Conservation (phyloP, 805 yeast genomes). For the Saccharomycopsis microspora region DNA sequence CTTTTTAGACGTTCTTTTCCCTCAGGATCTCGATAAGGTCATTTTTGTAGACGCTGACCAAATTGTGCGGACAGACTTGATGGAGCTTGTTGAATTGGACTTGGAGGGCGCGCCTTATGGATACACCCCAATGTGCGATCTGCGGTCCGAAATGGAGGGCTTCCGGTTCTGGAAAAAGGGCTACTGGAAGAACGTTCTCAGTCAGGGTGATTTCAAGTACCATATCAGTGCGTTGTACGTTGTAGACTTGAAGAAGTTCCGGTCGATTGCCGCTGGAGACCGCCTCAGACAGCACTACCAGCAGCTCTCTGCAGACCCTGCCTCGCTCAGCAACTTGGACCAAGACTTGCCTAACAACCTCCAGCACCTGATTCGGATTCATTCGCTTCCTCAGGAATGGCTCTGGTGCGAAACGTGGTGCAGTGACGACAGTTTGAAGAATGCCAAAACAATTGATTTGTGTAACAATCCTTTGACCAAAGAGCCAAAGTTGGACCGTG, state of each 20-base stretch:
- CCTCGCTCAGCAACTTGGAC: slow-evolving; percentile 71
- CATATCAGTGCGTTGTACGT: slow-evolving; percentile 81
- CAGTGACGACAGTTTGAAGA: slow-evolving; percentile 42
- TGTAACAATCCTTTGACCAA: slow-evolving; percentile 78
- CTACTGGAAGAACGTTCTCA: slow-evolving; percentile 65
- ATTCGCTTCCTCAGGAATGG: slow-evolving; percentile 74
- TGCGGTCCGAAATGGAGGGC: slow-evolving; percentile 71
- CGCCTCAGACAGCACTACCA: slow-evolving; percentile 76
- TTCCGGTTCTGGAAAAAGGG: slow-evolving; percentile 90
- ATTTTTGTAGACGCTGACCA: slow-evolving; percentile 85
- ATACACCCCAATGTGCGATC: slow-evolving; percentile 79
- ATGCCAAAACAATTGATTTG: slow-evolving; percentile 71
- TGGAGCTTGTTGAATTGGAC: slow-evolving; percentile 56
- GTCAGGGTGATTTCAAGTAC: slow-evolving; percentile 46
- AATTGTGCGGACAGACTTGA: slow-evolving; percentile 63
- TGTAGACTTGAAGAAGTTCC: slow-evolving; percentile 59
- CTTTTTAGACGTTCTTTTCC: slow-evolving; percentile 80
- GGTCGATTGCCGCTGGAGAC: slow-evolving; percentile 68
- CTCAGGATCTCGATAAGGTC: slow-evolving; percentile 60
- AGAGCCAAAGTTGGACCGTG: slow-evolving; percentile 67
- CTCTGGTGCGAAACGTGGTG: slow-evolving; percentile 95
- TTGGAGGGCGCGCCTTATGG: slow-evolving; percentile 79
- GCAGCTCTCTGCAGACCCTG: slow-evolving; percentile 64
- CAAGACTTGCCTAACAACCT: slow-evolving; percentile 90
- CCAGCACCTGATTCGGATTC: slow-evolving; percentile 56